Evolutionary conservation across 768 basidiomycete genomes (phyloP).

Genomic region (Coprinopsis strossmayeri): DNA sequence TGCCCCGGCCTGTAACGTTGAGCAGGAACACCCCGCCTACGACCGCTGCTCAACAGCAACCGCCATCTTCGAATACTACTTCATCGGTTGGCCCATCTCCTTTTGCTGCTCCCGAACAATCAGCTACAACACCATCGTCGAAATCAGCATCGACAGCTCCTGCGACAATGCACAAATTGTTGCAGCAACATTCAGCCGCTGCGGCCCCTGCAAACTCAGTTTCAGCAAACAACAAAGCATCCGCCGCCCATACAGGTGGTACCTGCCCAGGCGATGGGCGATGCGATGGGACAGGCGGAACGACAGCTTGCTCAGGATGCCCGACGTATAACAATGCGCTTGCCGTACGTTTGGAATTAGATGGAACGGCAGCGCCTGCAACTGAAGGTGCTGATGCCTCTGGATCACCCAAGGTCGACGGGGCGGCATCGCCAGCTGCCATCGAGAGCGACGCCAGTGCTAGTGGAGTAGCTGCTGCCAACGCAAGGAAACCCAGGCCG

Average conservation of each 20-base stretch:
- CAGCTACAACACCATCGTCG: background rate
- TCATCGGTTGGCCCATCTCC: slow-evolving; percentile 9
- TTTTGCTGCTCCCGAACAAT: slow-evolving; percentile 1
- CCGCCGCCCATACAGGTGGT: slow-evolving; percentile 36
- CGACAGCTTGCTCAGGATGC: slow-evolving; percentile 89
- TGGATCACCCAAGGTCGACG: slow-evolving; percentile 11
- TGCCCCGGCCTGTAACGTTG: slow-evolving; percentile 63
- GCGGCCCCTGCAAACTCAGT: slow-evolving; percentile 4
- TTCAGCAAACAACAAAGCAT: slow-evolving; percentile 10
- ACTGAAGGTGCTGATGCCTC: slow-evolving; percentile 9
- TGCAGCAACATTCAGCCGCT: slow-evolving; percentile 9
- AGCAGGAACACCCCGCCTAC: slow-evolving; percentile 29
- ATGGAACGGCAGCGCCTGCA: slow-evolving; percentile 13
- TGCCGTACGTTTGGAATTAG: slow-evolving; percentile 33
- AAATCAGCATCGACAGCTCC: slow-evolving; percentile 1
- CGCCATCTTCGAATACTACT: background rate
- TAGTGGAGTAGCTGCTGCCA: slow-evolving; percentile 13
- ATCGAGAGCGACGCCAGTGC: slow-evolving; percentile 28
- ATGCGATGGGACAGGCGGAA: slow-evolving; percentile 96
- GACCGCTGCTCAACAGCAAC: slow-evolving; percentile 6
- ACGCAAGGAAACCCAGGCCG: slow-evolving; percentile 26
- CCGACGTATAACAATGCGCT: slow-evolving; percentile 92
- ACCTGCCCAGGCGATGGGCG: slow-evolving; percentile 99
- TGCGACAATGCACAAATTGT: slow-evolving; percentile 13
- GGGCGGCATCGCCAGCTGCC: slow-evolving; percentile 17